phyloP scores from a whole-genome alignment of 306 rosid species.

The Glycine latifolia region DNA sequence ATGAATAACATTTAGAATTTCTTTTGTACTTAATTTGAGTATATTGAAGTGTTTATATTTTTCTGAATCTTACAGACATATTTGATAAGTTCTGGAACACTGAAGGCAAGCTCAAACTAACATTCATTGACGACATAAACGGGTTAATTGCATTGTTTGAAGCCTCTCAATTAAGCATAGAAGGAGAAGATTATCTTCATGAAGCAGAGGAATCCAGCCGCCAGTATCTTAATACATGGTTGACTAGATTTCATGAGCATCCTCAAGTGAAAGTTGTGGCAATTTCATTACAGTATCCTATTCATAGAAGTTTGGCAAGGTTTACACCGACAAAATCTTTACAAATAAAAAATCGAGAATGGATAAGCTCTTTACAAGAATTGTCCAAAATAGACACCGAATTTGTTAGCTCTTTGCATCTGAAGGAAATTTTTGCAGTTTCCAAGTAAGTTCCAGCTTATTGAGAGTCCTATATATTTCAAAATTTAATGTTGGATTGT shows the following conservation, averaged over 20 bases:
- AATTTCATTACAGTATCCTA: slow-evolving; percentile 48
- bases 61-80: slow-evolving; percentile 28
- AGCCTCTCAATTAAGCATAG: slow-evolving; percentile 60
- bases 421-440: slow-evolving; percentile 50
- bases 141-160: slow-evolving; percentile 57
- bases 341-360: slow-evolving; percentile 15
- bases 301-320: slow-evolving; percentile 55
- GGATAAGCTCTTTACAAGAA: slow-evolving; percentile 49
- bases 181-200: slow-evolving; percentile 60
- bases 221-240: slow-evolving; percentile 44
- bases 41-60: no score
- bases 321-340: slow-evolving; percentile 42
- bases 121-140: slow-evolving; percentile 33
- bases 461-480: neutral
- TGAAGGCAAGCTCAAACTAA: slow-evolving; percentile 18
- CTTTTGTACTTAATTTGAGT: no score
- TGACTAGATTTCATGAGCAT: slow-evolving; percentile 43
- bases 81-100: slow-evolving; percentile 41
- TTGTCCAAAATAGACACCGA: slow-evolving; percentile 48
- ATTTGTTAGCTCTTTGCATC: slow-evolving; percentile 42
- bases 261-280: slow-evolving; percentile 23
- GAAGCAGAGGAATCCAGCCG: slow-evolving; percentile 47
- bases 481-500: no score
- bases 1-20: no score
- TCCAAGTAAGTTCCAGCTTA: slow-evolving; percentile 44